phyloP scores from a whole-genome alignment of 495 filamentous ascomycete species.

The Staphylotrichum tortipilum region DNA sequence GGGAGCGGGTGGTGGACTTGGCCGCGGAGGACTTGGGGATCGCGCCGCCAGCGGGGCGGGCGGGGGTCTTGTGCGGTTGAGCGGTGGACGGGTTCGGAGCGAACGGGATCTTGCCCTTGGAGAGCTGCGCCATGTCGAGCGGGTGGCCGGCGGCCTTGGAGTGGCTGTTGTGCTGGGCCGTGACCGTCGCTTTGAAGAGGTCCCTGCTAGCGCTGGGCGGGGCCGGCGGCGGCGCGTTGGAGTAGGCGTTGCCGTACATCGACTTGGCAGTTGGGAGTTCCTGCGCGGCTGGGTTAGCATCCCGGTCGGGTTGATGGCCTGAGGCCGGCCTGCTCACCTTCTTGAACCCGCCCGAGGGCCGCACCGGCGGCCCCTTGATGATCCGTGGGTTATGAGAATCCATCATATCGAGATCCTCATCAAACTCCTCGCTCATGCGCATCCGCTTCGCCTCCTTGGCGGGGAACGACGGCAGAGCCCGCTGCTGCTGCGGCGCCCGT shows the following conservation, averaged over 20 bases:
- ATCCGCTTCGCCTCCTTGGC: conserved; percentile 49
- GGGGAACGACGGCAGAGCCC: conserved; percentile 37
- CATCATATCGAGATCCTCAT: conserved; percentile 35
- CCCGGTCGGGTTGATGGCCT: background rate
- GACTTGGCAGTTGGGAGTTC: conserved; percentile 56
- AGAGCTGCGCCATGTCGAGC: conserved; percentile 70
- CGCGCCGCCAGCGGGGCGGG: conserved; percentile 36
- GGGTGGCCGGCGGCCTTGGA: conserved; percentile 56
- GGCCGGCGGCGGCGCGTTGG: conserved; percentile 46
- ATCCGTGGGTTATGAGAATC: conserved; percentile 31
- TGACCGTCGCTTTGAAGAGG: conserved; percentile 42
- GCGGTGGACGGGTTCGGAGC: conserved; percentile 64
- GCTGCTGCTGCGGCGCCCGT: conserved; percentile 24
- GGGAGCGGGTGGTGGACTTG: conserved; percentile 56
- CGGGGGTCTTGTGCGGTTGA: conserved; percentile 56
- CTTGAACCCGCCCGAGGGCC: conserved; percentile 65
- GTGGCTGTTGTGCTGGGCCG: conserved; percentile 45
- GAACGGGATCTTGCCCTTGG: conserved; percentile 84
- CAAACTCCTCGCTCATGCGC: conserved; percentile 49
- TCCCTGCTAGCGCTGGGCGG: conserved; percentile 27
- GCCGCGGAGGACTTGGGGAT: conserved; percentile 21
- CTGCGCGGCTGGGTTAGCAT: conserved; percentile 32
- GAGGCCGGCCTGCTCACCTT: conserved; percentile 48
- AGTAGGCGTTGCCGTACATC: conserved; percentile 55
- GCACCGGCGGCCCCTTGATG: conserved; percentile 73